Conservation (phyloP, 495 filamentous ascomycete genomes). For the Tuber umbilicatum region DNA sequence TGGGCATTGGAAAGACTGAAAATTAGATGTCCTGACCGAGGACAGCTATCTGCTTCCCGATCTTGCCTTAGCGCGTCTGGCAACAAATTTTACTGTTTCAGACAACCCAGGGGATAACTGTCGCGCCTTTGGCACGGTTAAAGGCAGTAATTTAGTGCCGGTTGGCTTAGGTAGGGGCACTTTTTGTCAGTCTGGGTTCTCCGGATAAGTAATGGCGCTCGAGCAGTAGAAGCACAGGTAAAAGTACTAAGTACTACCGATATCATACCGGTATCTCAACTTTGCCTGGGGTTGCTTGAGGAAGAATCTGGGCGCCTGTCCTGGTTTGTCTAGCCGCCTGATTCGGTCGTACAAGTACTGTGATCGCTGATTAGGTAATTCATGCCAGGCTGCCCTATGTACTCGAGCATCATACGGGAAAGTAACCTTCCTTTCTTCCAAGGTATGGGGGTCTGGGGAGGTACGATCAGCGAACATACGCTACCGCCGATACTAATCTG, state of each 20-base stretch:
- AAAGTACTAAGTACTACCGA: neutral
- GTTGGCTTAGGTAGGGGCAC: neutral
- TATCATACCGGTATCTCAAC: no score
- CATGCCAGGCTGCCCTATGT: no score
- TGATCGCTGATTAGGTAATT: neutral
- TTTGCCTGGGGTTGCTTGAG: neutral
- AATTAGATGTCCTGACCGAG: no score
- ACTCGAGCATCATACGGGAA: no score
- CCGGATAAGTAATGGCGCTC: neutral
- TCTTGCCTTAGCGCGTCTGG: no score
- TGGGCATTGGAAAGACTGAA: no score
- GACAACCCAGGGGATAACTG: no score
- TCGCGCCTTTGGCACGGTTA: no score
- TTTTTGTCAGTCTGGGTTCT: neutral
- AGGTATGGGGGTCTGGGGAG: neutral
- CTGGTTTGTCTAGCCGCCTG: neutral
- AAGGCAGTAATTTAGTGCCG: neutral
- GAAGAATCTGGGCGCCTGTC: neutral
- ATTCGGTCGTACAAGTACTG: neutral
- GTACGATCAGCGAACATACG: neutral
- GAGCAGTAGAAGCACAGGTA: neutral
- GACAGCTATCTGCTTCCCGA: no score
- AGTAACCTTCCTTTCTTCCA: neutral
- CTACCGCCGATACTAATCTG: neutral
- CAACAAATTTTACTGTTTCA: no score